A percentile compares a stretch with the other conserved stretches of the same genome.
phyloP scores from a whole-genome alignment of 116 monocot genomes.

The Dioscorea cayenensis region DNA sequence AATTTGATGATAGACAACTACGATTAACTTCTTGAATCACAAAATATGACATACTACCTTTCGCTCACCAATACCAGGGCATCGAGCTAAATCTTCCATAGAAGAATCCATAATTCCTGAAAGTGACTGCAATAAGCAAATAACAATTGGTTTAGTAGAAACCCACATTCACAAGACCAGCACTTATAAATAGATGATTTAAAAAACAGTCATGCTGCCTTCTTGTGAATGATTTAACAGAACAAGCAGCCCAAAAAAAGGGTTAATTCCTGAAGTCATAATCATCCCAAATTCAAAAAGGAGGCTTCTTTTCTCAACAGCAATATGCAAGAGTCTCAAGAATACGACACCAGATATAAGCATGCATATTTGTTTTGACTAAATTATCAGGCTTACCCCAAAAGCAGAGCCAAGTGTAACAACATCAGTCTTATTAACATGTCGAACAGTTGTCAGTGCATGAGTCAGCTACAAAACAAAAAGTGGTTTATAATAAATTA shows the following conservation, averaged over 20 bases:
- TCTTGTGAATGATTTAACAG: neutral
- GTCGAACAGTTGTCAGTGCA: slow-evolving; percentile 81
- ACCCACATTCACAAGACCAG: no score
- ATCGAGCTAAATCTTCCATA: slow-evolving; percentile 95
- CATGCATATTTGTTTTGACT: neutral
- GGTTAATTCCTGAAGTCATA: no score
- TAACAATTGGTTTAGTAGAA: neutral
- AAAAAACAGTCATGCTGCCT: neutral
- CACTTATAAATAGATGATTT: no score
- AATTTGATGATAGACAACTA: no score
- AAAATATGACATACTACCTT: slow-evolving; percentile 41
- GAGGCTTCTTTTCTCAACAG: neutral
- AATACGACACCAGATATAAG: neutral
- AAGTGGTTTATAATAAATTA: neutral
- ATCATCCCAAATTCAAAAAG: neutral
- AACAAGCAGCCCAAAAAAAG: neutral
- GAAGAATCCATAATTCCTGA: slow-evolving; percentile 89
- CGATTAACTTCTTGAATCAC: no score
- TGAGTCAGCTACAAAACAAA: slow-evolving; percentile 68
- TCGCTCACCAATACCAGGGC: slow-evolving; percentile 93
- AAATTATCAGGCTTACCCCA: slow-evolving; percentile 49
- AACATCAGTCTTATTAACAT: slow-evolving; percentile 88
- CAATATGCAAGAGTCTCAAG: neutral
- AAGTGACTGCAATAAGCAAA: slow-evolving; percentile 55
- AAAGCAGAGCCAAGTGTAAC: slow-evolving; percentile 89